Percentiles rank a stretch among this genome's conserved stretches.
These are phyloP conservation scores for Aspergillus sclerotialis DNA, from an alignment of 2,329 filamentous ascomycete genomes.

Conservation along the genomic window DNA sequence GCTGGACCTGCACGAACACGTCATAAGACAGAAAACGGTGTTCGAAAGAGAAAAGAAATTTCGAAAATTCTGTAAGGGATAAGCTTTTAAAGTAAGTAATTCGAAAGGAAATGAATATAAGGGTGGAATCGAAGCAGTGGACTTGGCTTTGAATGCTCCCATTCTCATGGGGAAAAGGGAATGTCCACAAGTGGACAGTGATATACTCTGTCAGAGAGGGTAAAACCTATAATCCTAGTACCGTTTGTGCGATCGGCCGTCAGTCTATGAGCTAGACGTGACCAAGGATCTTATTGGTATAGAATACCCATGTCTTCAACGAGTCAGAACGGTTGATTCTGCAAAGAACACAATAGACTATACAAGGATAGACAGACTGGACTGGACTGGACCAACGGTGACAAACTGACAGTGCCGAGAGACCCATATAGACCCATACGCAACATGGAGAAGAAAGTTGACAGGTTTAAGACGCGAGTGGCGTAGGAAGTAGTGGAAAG, in stretches of 20 bases:
- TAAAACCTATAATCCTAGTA: too few species aligned
- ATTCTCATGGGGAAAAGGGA: neutral
- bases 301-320: slow-evolving; percentile 13
- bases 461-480: neutral
- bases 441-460: neutral
- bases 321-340: slow-evolving; percentile 8
- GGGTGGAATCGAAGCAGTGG: too few species aligned
- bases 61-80: slow-evolving; percentile 6
- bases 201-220: too few species aligned
- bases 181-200: neutral
- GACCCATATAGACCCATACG: too few species aligned
- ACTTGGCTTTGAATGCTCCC: too few species aligned
- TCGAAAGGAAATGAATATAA: neutral
- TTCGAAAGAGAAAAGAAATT: slow-evolving; percentile 2
- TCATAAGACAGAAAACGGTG: slow-evolving; percentile 19
- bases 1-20: slow-evolving; percentile 24
- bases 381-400: neutral
- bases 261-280: slow-evolving; percentile 13
- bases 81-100: slow-evolving; percentile 9
- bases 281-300: slow-evolving; percentile 19
- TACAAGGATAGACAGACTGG: too few species aligned
- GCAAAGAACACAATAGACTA: neutral
- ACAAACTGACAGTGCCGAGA: too few species aligned
- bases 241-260: slow-evolving; percentile 18
- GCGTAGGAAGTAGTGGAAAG: neutral